Conservation (phyloP, 208 protist genomes). For the Trypanosomatidae sp. region DNA sequence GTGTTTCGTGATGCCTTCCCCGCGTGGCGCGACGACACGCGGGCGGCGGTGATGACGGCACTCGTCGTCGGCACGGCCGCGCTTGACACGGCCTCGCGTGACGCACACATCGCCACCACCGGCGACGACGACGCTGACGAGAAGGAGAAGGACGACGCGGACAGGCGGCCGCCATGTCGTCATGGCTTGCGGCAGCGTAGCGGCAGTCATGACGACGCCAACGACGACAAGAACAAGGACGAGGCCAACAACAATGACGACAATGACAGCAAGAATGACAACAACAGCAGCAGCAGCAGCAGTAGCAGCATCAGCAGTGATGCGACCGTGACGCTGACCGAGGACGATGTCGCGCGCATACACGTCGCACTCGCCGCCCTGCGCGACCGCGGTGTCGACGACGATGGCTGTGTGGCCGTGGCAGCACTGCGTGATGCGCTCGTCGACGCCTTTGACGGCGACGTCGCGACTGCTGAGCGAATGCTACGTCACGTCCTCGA, state of each 20-base stretch:
- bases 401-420: conserved; percentile 19
- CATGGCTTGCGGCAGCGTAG: too few relatives aligned
- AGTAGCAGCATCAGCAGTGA: too few relatives aligned
- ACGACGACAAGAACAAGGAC: neutral
- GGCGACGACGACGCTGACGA: conserved; percentile 42
- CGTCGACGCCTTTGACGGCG: conserved; percentile 13
- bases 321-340: too few relatives aligned
- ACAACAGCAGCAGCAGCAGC: conserved; percentile 5
- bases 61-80: conserved; percentile 38
- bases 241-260: neutral
- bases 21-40: conserved; percentile 37
- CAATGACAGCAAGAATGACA: neutral
- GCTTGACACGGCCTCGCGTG: conserved; percentile 16
- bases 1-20: conserved; percentile 58
- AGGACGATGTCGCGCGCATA: conserved; percentile 30
- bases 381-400: conserved; percentile 10
- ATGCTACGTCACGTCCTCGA: conserved; percentile 31
- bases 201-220: too few relatives aligned
- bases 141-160: too few relatives aligned
- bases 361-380: conserved; percentile 23
- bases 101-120: conserved; percentile 50
- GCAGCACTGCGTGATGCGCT: conserved; percentile 21
- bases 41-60: conserved; percentile 47
- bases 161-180: too few relatives aligned
- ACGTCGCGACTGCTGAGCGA: conserved; percentile 16